Conservation (phyloP, 805 yeast species). For the Yamadazyma nakazawae region DNA sequence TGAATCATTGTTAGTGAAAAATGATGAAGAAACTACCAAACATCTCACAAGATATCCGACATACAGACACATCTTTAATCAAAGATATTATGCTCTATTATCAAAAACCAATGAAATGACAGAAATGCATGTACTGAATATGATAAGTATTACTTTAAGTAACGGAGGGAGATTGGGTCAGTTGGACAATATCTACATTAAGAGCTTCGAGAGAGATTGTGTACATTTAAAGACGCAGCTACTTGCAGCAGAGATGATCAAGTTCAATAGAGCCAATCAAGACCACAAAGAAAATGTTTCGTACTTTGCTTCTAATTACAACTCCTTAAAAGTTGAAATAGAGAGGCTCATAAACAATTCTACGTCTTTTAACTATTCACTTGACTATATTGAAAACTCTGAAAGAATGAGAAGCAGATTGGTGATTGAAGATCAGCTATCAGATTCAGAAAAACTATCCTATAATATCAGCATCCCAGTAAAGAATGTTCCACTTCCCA, state of each 20-base stretch:
- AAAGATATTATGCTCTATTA: conserved; percentile 21
- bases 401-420: conserved; percentile 65
- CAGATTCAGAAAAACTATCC: conserved; percentile 42
- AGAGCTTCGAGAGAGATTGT: conserved; percentile 35
- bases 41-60: conserved; percentile 28
- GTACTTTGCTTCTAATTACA: conserved; percentile 47
- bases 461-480: conserved; percentile 42
- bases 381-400: conserved; percentile 69
- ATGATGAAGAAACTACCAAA: conserved; percentile 36
- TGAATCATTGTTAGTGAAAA: conserved; percentile 25
- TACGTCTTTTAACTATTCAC: conserved; percentile 34
- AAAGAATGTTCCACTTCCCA: conserved; percentile 10
- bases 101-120: conserved; percentile 17
- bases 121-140: conserved; percentile 24
- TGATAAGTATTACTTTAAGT: conserved; percentile 30
- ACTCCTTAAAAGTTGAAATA: conserved; percentile 43
- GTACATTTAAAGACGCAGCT: conserved; percentile 31
- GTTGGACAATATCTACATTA: conserved; percentile 31
- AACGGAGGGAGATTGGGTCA: conserved; percentile 35
- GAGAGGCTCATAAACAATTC: conserved; percentile 27
- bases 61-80: conserved; percentile 23
- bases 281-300: conserved; percentile 62
- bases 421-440: conserved; percentile 49
- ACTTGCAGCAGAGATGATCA: conserved; percentile 44
- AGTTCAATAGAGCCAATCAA: conserved; percentile 52